A percentile compares a stretch with the other conserved stretches of the same genome.
phyloP scores from a whole-genome alignment of 208 protist species.

The Trypanosoma conorhini region DNA sequence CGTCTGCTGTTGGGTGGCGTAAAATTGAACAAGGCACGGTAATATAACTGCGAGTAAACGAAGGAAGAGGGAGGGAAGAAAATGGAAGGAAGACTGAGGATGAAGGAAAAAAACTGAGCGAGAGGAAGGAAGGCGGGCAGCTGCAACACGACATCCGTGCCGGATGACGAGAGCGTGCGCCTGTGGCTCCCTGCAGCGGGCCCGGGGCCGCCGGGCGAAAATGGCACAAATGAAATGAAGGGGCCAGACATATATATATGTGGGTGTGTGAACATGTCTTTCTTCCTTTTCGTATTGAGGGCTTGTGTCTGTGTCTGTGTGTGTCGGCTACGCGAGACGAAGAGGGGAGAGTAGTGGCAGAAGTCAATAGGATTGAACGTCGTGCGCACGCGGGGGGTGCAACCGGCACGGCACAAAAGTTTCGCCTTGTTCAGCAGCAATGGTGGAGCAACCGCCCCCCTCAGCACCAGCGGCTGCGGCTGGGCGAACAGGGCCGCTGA shows the following conservation, averaged over 20 bases:
- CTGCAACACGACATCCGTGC: not conserved
- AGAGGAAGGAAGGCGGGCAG: not conserved
- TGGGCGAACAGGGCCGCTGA: not conserved
- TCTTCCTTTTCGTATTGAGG: conserved; percentile 4
- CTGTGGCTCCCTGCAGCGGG: not conserved
- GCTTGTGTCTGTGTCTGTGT: too few relatives aligned
- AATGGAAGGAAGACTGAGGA: conserved; percentile 1
- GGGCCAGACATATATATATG: conserved; percentile 8
- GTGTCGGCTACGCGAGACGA: not conserved
- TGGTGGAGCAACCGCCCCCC: not conserved
- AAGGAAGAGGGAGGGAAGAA: not conserved
- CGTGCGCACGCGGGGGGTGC: not conserved
- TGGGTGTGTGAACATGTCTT: conserved; percentile 4
- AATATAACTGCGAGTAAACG: not conserved
- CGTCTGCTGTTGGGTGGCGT: not conserved
- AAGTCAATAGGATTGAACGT: not conserved
- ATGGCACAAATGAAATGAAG: not conserved
- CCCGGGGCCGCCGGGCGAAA: not conserved
- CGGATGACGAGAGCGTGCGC: not conserved
- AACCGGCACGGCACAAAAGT: not conserved
- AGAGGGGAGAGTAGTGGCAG: not conserved
- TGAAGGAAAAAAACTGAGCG: not conserved
- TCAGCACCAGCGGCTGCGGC: not conserved
- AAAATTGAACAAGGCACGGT: not conserved
- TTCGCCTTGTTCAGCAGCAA: not conserved